phyloP scores from a whole-genome alignment of 75 land plant genomes.

The Selaginella tamariscina region DNA sequence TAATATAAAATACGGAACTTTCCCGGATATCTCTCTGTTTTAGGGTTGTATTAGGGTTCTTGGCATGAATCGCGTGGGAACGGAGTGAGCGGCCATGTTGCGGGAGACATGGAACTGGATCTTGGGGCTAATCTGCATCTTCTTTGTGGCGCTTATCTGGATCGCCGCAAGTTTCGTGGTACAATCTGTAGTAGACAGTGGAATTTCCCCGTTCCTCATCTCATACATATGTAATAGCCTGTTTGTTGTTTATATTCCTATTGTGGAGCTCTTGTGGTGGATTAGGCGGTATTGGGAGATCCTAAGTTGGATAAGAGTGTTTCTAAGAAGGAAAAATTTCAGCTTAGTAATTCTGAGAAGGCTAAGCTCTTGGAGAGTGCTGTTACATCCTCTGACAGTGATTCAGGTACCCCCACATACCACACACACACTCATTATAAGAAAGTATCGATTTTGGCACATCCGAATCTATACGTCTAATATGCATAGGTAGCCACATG shows the following conservation, averaged over 20 bases:
- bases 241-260: conserved; percentile 70
- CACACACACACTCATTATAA: too few species aligned
- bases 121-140: conserved; percentile 59
- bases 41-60: too few species aligned
- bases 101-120: conserved; percentile 62
- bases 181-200: conserved; percentile 79
- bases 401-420: too few species aligned
- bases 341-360: neutral
- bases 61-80: too few species aligned
- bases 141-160: conserved; percentile 86
- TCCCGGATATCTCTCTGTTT: too few species aligned
- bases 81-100: too few species aligned
- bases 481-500: too few species aligned
- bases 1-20: too few species aligned
- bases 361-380: neutral
- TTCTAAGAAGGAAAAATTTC: neutral
- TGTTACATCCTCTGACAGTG: neutral
- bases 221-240: conserved; percentile 90
- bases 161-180: conserved; percentile 95
- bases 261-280: conserved; percentile 48
- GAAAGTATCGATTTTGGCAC: too few species aligned
- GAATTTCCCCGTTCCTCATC: conserved; percentile 85
- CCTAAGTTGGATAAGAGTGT: neutral
- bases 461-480: too few species aligned
- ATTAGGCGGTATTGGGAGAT: conserved; percentile 15